phyloP scores from a whole-genome alignment of 2,329 filamentous ascomycete species.

The Diplodia mutila region DNA sequence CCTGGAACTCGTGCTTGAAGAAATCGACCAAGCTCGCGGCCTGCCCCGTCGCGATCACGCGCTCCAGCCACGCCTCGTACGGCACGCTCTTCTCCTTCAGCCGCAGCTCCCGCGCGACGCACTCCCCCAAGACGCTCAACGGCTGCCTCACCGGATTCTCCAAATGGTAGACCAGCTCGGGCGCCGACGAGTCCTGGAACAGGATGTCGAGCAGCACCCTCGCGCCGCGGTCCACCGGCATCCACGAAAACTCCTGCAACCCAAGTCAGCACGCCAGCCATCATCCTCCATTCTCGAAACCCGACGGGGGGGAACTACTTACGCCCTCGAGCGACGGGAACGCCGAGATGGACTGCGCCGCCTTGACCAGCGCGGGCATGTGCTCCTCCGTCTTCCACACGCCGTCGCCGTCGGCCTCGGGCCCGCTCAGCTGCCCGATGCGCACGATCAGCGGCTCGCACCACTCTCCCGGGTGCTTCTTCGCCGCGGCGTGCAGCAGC shows the following conservation, averaged over 20 bases:
- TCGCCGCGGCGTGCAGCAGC: constrained; percentile 2
- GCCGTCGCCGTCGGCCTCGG: not conserved
- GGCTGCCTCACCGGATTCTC: constrained; percentile 27
- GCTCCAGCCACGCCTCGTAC: not conserved
- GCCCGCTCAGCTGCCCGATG: constrained; percentile 25
- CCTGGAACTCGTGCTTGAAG: not conserved
- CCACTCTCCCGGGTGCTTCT: not conserved
- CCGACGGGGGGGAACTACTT: not conserved
- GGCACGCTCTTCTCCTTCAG: not conserved
- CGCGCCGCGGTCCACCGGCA: constrained; percentile 27
- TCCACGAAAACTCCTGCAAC: constrained; percentile 26
- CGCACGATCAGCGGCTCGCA: not conserved
- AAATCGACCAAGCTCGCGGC: not conserved
- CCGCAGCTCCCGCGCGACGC: not conserved
- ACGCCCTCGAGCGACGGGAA: constrained; percentile 21
- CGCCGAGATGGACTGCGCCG: constrained; percentile 11
- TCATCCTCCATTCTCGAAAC: too few relatives aligned
- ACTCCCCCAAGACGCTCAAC: not conserved
- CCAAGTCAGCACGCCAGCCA: too few relatives aligned
- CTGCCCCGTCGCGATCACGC: not conserved
- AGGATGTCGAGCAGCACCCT: not conserved
- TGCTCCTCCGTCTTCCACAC: constrained; percentile 27
- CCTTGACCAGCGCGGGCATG: constrained; percentile 24
- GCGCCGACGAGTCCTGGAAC: not conserved
- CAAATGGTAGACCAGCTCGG: constrained; percentile 19